Conservation (phyloP, 441 rosid genomes). For the Pelargonium australe region DNA sequence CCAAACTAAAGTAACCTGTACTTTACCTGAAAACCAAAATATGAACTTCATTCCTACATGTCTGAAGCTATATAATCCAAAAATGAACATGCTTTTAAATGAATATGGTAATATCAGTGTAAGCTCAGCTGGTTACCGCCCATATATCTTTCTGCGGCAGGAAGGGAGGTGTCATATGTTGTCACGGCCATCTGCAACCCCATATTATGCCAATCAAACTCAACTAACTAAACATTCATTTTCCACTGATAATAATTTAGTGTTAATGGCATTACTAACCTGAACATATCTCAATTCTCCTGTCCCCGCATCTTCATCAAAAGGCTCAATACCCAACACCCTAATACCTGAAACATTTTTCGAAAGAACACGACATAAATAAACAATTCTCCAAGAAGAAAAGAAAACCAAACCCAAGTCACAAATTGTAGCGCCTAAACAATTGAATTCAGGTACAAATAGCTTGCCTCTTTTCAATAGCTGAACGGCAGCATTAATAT, state of each 20-base stretch:
- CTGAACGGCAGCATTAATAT: constrained; percentile 79
- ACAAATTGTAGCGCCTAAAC: no score
- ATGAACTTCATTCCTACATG: constrained; percentile 13
- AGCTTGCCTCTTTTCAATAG: constrained; percentile 38
- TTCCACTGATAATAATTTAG: no score
- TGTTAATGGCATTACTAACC: constrained; percentile 34
- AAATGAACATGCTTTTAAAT: constrained; percentile 3
- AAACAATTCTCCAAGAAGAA: not conserved
- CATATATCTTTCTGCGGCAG: constrained; percentile 70
- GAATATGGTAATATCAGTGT: constrained; percentile 3
- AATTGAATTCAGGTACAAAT: not conserved
- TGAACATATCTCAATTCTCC: constrained; percentile 88
- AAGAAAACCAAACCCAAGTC: not conserved
- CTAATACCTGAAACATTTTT: constrained; percentile 44
- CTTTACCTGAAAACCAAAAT: constrained; percentile 46
- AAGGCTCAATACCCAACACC: constrained; percentile 57
- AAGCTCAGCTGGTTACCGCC: constrained; percentile 40
- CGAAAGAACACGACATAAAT: not conserved
- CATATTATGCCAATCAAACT: not conserved
- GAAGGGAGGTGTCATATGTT: constrained; percentile 70
- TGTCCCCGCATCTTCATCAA: constrained; percentile 71
- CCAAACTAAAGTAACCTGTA: constrained; percentile 88
- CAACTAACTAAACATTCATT: not conserved
- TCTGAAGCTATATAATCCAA: constrained; percentile 11
- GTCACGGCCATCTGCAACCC: constrained; percentile 82